Base-by-base conservation (phyloP, 805 yeast species). In the Lipomyces yamadae region DNA sequence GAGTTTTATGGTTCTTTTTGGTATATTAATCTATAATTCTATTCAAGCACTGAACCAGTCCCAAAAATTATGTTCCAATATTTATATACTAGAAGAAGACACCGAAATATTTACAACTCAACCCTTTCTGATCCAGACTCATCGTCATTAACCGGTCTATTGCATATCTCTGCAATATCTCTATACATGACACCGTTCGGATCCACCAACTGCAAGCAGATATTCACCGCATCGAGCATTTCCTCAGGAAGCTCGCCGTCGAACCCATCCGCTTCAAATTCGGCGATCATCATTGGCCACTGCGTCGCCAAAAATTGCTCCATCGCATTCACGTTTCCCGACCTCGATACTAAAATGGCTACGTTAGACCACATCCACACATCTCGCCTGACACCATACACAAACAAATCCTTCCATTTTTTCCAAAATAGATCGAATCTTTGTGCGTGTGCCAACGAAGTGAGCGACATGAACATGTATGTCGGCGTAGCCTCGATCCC, bases 371-470 rank as follows among this genome's bases (percentile, higher is more conserved):
- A 60, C 48, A 73, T 58, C 48, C 69, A 72, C 4, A 60, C 34
- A 32, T 70, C 74, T 3, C 75, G 53, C 7, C 64, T 45, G 2
- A 70, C 64, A 4, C 70, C 60, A 11, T 57, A 18, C 5, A 62
- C 54, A 11, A 32, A 6, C 34, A 75, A 65, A n/a, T 66, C 64
- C 30, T 71, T 66, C 71, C 76, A 72, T 2, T 73, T 59, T 30
- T 71, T 66, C 80, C 80, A 78, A 57, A 78, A 76, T 30, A 72
- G 63, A 34, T 61, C 64, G 74, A 74, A 76, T 24, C 63, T 60
- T 13, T 65, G 67, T 15, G 70, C 72, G 58, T 75, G 75, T 18
- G 74, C 73, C 37, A 77, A 67, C 3, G 76, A 70, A 1, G 76
- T 66, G 34, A 78, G 67, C 18, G 72, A 64, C 69, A 77, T 67